phyloP scores from a whole-genome alignment of 108 stramenopile species.

The Cyclotella atomus region DNA sequence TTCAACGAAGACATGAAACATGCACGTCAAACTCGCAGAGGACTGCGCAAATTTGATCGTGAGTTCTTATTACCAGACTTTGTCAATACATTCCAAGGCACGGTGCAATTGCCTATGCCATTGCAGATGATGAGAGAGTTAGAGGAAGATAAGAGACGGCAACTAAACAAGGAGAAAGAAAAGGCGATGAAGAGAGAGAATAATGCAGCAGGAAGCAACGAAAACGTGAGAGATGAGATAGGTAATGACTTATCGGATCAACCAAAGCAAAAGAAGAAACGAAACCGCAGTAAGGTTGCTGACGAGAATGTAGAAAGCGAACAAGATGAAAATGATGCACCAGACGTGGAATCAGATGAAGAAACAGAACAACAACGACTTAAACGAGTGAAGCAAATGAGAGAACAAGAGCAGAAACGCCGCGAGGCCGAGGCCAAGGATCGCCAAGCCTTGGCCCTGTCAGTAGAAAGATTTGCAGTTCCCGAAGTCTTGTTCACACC shows the following conservation, averaged over 20 bases:
- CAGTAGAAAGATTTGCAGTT: slow-evolving; percentile 90
- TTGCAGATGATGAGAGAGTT: slow-evolving; percentile 52
- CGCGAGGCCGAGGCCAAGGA: slow-evolving; percentile 63
- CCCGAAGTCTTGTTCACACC: slow-evolving; percentile 95
- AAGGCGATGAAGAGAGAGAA: slow-evolving; percentile 31
- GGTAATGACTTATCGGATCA: slow-evolving; percentile 11
- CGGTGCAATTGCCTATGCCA: slow-evolving; percentile 60
- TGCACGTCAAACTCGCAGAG: slow-evolving; percentile 54
- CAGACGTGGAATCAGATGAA: slow-evolving; percentile 69
- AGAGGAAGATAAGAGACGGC: slow-evolving; percentile 31
- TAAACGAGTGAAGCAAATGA: slow-evolving; percentile 60
- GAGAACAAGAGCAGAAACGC: slow-evolving; percentile 68
- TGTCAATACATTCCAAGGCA: slow-evolving; percentile 72
- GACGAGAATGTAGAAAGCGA: slow-evolving; percentile 11
- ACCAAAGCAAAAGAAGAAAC: slow-evolving; percentile 15
- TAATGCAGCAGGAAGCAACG: slow-evolving; percentile 12
- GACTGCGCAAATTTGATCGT: slow-evolving; percentile 74
- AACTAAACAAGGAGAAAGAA: slow-evolving; percentile 34
- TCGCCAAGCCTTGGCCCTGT: slow-evolving; percentile 77
- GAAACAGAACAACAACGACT: slow-evolving; percentile 71
- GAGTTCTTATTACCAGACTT: slow-evolving; percentile 93
- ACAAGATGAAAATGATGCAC: slow-evolving; percentile 26
- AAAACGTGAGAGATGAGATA: neutral
- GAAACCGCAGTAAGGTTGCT: neutral
- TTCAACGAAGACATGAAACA: slow-evolving; percentile 74